Conservation (phyloP, 768 basidiomycete genomes). For the Rhodotorula diobovata region DNA sequence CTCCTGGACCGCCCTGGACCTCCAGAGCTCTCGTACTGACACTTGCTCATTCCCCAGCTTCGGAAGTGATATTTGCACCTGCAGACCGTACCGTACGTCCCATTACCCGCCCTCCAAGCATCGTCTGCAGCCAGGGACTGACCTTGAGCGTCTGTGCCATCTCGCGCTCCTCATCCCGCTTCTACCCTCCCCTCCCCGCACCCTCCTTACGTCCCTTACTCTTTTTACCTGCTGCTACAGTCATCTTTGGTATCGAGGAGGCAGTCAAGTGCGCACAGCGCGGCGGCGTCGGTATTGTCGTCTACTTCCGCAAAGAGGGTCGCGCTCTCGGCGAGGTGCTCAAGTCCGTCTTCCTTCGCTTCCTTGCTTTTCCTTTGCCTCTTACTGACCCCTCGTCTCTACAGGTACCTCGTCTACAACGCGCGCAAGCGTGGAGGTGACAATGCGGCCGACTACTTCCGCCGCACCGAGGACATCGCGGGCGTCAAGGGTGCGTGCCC, state of each 20-base stretch:
- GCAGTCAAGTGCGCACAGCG: constrained; percentile 75
- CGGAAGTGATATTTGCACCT: constrained; percentile 76
- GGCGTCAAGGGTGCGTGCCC: constrained; percentile 60
- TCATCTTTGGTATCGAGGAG: constrained; percentile 59
- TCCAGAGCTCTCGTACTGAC: no score
- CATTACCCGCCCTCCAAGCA: constrained; percentile 62
- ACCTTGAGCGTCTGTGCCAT: no score
- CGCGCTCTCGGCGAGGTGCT: constrained; percentile 72
- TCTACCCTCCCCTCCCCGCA: no score
- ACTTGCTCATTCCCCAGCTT: no score
- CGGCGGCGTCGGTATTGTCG: constrained; percentile 85
- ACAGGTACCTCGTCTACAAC: constrained; percentile 96
- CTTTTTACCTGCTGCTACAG: no score
- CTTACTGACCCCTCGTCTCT: constrained; percentile 2
- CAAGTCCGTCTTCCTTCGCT: constrained; percentile 44
- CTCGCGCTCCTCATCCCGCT: no score
- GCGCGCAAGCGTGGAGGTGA: constrained; percentile 91
- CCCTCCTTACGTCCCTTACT: no score
- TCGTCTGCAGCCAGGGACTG: no score
- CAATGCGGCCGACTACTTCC: constrained; percentile 88
- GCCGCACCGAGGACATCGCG: constrained; percentile 84
- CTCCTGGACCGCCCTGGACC: no score
- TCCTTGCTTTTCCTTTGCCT: no score
- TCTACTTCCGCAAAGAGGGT: constrained; percentile 88
- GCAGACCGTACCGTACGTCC: constrained; percentile 72